Percentiles rank a stretch among this genome's conserved stretches.
These are phyloP conservation scores for Pythium myriotylum DNA, from an alignment of 352 stramenopile genomes.

Conservation along the genomic window DNA sequence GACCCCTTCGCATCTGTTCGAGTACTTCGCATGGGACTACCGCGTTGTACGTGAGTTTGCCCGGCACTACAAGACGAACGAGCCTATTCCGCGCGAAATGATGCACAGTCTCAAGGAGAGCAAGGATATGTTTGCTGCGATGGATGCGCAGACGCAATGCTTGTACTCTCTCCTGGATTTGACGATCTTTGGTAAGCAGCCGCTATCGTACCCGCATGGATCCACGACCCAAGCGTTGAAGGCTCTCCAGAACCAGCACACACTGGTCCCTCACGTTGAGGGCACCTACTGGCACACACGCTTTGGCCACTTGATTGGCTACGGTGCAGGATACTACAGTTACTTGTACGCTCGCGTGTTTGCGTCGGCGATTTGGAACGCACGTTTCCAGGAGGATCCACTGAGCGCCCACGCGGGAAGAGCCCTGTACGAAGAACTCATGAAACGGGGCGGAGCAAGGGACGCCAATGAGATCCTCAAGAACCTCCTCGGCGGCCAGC, in stretches of 20 bases:
- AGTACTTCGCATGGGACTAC: constrained; percentile 96
- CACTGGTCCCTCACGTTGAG: constrained; percentile 75
- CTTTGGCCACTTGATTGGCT: constrained; percentile 90
- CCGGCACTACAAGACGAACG: constrained; percentile 78
- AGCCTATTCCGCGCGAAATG: constrained; percentile 76
- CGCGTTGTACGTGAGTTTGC: constrained; percentile 86
- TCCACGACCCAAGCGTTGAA: constrained; percentile 64
- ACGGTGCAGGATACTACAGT: constrained; percentile 91
- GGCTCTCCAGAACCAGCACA: constrained; percentile 71
- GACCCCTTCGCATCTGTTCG: constrained; percentile 96
- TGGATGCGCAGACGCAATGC: constrained; percentile 88
- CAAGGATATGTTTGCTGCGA: constrained; percentile 90
- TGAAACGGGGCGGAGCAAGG: constrained; percentile 86
- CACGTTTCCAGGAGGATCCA: constrained; percentile 65
- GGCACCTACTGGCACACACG: constrained; percentile 85
- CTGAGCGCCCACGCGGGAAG: constrained; percentile 63
- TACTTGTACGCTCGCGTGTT: constrained; percentile 92
- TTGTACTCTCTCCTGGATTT: constrained; percentile 84
- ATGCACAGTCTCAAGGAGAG: constrained; percentile 70
- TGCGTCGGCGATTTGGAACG: constrained; percentile 87
- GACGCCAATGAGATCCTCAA: constrained; percentile 85
- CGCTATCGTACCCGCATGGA: constrained; percentile 37
- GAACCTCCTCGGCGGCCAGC: constrained; percentile 58
- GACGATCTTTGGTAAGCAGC: constrained; percentile 66
- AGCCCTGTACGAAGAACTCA: constrained; percentile 68